Base-by-base conservation (phyloP, 2,329 filamentous ascomycete genomes). In the Pestalotiopsis sp. region DNA sequence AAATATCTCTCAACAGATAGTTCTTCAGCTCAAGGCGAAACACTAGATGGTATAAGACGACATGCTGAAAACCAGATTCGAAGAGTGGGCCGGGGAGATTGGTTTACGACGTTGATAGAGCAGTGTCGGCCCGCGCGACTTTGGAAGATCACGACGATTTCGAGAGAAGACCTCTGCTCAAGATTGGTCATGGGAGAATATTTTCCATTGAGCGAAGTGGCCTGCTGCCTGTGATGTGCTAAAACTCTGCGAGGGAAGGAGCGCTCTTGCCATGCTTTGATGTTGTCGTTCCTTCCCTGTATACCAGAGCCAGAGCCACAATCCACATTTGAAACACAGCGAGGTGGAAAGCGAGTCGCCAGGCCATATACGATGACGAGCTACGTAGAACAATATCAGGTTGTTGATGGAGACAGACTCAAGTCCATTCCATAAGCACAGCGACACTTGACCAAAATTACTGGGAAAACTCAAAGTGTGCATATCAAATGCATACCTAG, bases 181-280 rank as follows among this genome's bases (percentile, higher is more conserved):
- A 7, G 7, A n/a, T 52, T 52, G 45, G n/a, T n/a, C 3, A 5
- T n/a, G n/a, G 20, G 45, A n/a, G 20, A 23, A 60, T 13, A 31
- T 27, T 17, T 60, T 9, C 23, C 20, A 12, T 60, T 60, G 57
- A 9, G 6, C 17, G 20, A 52, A n/a, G 38, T 27, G 45, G 41
- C 11, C 39, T 64, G 66, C 45, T 67, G 65, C 65, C 65, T 67
- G 27, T 31, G 27, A 31, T 6, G 6, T 31, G 56, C 14, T 12
- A 9, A 39, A 39, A 56, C 17, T 49, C 14, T 61, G n/a, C 14
- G 14, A 38, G 66, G 41, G 66, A 63, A 68, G 66, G 66, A 27
- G 41, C 52, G 20, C 27, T 62, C 14, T 62, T 25, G 41, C 39
- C 36, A 41, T 41, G 17, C 20, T 65, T 49, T 13, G 38, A 36